Conservation (phyloP, 257 asterid genomes). For the Vinca minor region DNA sequence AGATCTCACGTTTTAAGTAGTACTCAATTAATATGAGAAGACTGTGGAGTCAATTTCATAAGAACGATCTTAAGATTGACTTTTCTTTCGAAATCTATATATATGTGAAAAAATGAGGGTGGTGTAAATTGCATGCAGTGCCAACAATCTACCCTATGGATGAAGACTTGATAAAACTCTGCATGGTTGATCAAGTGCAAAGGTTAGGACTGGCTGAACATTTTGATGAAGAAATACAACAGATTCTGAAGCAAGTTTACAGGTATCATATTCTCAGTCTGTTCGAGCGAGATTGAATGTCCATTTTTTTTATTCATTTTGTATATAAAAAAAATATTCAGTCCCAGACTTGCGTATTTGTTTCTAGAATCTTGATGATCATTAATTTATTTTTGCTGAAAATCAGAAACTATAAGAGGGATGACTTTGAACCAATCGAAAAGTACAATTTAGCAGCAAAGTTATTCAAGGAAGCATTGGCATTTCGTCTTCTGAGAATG, state of each 20-base stretch:
- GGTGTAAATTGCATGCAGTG: slow-evolving; percentile 22
- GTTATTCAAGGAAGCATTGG: slow-evolving; percentile 49
- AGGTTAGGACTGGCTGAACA: slow-evolving; percentile 42
- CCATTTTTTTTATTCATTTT: no score
- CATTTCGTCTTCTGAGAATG: slow-evolving; percentile 53
- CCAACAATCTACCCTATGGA: slow-evolving; percentile 38
- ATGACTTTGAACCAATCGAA: neutral
- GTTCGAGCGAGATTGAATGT: no score
- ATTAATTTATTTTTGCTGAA: neutral
- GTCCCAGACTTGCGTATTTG: no score
- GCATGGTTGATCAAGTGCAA: slow-evolving; percentile 46
- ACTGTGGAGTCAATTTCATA: no score
- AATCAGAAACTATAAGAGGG: slow-evolving; percentile 18
- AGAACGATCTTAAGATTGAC: no score
- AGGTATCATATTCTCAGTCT: no score
- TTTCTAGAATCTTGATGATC: neutral
- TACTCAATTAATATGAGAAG: no score
- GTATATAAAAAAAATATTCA: no score
- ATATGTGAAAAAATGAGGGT: no score
- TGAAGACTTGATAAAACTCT: slow-evolving; percentile 34
- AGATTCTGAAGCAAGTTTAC: slow-evolving; percentile 31
- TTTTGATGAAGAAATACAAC: slow-evolving; percentile 35
- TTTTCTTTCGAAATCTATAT: no score
- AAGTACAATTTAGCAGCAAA: slow-evolving; percentile 14
- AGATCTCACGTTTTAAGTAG: no score